Evolutionary conservation across 352 stramenopile species (phyloP).

Genomic region (Phytophthora nicotianae): DNA sequence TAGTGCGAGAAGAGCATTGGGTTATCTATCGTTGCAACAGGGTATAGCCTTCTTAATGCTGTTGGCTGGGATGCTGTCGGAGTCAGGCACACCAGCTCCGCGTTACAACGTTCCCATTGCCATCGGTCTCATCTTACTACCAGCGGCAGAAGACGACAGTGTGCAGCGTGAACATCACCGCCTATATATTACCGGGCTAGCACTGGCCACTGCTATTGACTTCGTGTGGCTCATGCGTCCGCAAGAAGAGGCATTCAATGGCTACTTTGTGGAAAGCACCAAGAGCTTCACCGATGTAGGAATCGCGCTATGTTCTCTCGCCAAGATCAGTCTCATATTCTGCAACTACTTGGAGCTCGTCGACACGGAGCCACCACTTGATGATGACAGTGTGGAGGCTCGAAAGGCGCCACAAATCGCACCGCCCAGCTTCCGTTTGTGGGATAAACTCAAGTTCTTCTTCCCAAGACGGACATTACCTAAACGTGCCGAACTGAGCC

Average conservation of each 20-base stretch:
- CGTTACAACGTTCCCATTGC: constrained; percentile 78
- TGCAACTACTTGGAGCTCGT: constrained; percentile 71
- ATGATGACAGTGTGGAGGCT: constrained; percentile 26
- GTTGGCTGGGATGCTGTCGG: constrained; percentile 63
- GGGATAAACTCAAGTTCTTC: constrained; percentile 64
- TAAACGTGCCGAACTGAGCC: constrained; percentile 57
- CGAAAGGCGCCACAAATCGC: constrained; percentile 12
- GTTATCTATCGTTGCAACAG: constrained; percentile 58
- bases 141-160: constrained; percentile 35
- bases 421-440: constrained; percentile 41
- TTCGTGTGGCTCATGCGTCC: constrained; percentile 72
- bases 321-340: constrained; percentile 76
- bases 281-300: constrained; percentile 55
- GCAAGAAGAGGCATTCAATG: constrained; percentile 67
- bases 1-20: constrained; percentile 36
- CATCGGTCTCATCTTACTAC: constrained; percentile 51
- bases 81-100: constrained; percentile 62
- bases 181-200: constrained; percentile 57
- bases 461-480: constrained; percentile 76
- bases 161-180: constrained; percentile 46
- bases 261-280: constrained; percentile 50
- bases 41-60: constrained; percentile 59
- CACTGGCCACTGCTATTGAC: constrained; percentile 52
- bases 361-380: constrained; percentile 50
- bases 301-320: constrained; percentile 52